Evolutionary conservation across 176 grass and related monocot species (phyloP), one percentile per base, ranked within the genome.

Genomic region (Alloteropsis semialata): DNA sequence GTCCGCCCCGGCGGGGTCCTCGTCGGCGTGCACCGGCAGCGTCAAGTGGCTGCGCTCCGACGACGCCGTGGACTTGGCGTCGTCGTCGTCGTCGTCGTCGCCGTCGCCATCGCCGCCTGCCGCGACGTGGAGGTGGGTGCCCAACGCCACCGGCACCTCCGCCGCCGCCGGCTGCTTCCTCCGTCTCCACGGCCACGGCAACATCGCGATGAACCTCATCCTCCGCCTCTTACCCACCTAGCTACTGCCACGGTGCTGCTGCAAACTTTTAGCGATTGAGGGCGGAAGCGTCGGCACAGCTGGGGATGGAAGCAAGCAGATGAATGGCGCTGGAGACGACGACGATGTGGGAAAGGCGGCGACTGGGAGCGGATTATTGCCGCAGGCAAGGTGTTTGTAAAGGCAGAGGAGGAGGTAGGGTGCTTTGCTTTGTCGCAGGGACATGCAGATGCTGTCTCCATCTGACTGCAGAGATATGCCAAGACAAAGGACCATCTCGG

Each of bases 401-500:
- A 53, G 10, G 25, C 13, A 61, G 72, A 19, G 8, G 14, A 9
- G 53, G n/a, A n/a, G n/a, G n/a, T n/a, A n/a, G n/a, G n/a, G 34
- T 58, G 74, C 86, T 83, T 88, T 83, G 50, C 79, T 71, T 82
- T 59, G 79, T 32, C 65, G 79, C 51, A 33, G 51, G 1, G 79
- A 25, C 54, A 70, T 42, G 36, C 6, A 30, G 24, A 45, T 82
- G 63, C 78, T 27, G 32, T 16, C 5, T 41, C 32, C 28, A 17
- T 22, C 70, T 44, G 25, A 5, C 57, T 1, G 24, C 24, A 7
- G 42, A 27, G 21, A 24, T 24, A 0, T 43, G 4, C 32, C 22
- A 0, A 13, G 66, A 69, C 66, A 69, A 14, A 46, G 13, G n/a
- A n/a, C n/a, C n/a, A n/a, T n/a, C n/a, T n/a, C n/a, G n/a, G n/a